Base-by-base conservation (phyloP, 1,284 basidiomycete genomes). In the Termitomyces sp. region DNA sequence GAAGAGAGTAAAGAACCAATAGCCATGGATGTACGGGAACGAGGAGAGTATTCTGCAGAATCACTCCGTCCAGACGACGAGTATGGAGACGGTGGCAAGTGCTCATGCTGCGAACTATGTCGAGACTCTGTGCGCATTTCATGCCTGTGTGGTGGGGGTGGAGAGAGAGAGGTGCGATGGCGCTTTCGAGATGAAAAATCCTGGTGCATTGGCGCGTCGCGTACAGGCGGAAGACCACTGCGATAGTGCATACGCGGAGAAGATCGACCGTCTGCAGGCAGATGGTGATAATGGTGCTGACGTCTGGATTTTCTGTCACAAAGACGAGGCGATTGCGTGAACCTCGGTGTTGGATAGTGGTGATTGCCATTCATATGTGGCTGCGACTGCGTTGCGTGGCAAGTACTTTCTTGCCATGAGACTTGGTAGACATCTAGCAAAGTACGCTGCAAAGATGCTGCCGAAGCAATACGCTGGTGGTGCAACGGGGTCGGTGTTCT, bases 381-480 rank as follows among this genome's bases (percentile, higher is more conserved):
- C 33, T 52, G 52, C 26, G 63, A 58, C 33, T 63, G 60, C 14
- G 61, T 57, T 46, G 55, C 60, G 33, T 51, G 49, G 38, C 30
- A 34, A 28, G 57, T 59, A 46, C 60, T 59, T 56, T 61, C 60
- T 52, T 55, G 58, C 59, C 59, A 62, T 34, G 61, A 65, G 63
- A 56, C 58, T 50, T 63, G 79, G 61, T 80, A 83, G 53, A 83
- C 66, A 58, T 90, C 86, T 31, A 91, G 72, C 59, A 90, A 73
- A 5, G 83, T 79, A 44, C 80, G 79, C 57, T 88, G 87, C 6
- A 91, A 70, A 3, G 82, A 78, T 3, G 82, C 80, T 41, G 84
- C 63, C 39, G 86, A 81, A 11, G 88, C 84, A 44, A 88, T 70
- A 48, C 88, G 82, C 86, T 89, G 64, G 5, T 54, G 13, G 6